Base-by-base conservation (phyloP, 169 alveolate species). In the Plasmodium blacklocki region DNA sequence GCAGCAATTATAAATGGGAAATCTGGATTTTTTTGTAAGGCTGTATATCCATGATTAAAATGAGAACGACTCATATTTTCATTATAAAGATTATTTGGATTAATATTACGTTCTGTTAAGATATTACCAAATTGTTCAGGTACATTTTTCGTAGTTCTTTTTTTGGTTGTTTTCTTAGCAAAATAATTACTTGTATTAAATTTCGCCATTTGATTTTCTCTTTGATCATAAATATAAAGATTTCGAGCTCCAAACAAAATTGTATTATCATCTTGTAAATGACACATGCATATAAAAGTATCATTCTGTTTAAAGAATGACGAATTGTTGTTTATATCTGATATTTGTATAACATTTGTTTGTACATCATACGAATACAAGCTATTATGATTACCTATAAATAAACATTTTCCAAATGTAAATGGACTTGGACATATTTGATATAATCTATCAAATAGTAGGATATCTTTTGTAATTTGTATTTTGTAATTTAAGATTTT, bases 1-100 rank as follows among this genome's bases (percentile, higher is more conserved):
- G 87, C 26, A 2, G 96, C 96, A 56, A 94, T 54, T 14, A 94
- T 91, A 39, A 72, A 73, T 11, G 89, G 73, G 64, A 88, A 52
- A 45, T 64, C 73, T 3, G 96, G 96, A 68, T 94, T 94, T 21
- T 26, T 66, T 9, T 73, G 92, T 32, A 88, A 21, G 3, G 96
- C 95, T 1, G 96, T 94, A 66, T 93, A 93, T 0, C 95, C 93
- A 32, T 71, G 59, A 70, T 70, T 58, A 64, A 62, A 68, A 47
- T 68, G 83, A 26, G 60, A 32, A 39, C 62, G 50, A 6, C 39
- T 80, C 3, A 21, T 58, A 80, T 80, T 49, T 49, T 80, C 83
- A 8, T 68, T 14, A 52, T 56, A 80, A 18, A 45, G 12, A 23
- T 75, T 75, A 14, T 12, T 67, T 8, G 7, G 23, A 21, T 26